Conservation (phyloP, 2,329 filamentous ascomycete genomes). For the Trichoderma sp. region DNA sequence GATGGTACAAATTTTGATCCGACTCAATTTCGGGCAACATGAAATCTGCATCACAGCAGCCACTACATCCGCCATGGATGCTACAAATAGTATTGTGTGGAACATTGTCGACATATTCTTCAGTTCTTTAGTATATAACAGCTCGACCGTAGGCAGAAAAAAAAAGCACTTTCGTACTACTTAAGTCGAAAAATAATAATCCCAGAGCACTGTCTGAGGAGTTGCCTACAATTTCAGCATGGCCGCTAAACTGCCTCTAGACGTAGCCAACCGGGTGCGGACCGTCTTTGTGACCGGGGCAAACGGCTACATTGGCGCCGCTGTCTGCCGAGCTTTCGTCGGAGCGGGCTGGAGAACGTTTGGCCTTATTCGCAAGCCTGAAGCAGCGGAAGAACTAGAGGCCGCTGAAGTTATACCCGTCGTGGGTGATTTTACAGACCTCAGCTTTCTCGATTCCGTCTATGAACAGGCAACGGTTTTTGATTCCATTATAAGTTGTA, state of each 20-base stretch:
- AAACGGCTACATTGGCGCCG: conserved; percentile 48
- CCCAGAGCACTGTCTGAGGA: neutral
- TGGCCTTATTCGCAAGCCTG: conserved; percentile 41
- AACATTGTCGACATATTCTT: neutral
- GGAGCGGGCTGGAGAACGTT: conserved; percentile 44
- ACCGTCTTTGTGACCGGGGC: conserved; percentile 47
- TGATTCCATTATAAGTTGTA: conserved; percentile 31
- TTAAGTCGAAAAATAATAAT: neutral
- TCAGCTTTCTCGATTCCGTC: neutral
- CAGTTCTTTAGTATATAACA: neutral
- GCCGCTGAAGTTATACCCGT: conserved; percentile 41
- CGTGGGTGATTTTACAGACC: conserved; percentile 29
- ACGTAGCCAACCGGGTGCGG: neutral
- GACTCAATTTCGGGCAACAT: neutral
- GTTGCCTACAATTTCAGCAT: neutral
- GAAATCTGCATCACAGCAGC: neutral
- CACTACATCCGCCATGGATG: neutral
- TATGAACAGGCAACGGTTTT: neutral
- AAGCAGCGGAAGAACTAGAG: conserved; percentile 31
- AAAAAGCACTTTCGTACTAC: neutral
- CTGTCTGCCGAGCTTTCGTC: conserved; percentile 44
- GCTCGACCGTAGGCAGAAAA: neutral
- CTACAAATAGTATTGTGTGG: neutral
- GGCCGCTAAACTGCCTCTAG: neutral
- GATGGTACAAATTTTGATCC: neutral